Evolutionary conservation across 1,284 basidiomycete genomes (phyloP), one percentile per base, ranked within the genome.

Genomic region (Bjerkandera adusta): DNA sequence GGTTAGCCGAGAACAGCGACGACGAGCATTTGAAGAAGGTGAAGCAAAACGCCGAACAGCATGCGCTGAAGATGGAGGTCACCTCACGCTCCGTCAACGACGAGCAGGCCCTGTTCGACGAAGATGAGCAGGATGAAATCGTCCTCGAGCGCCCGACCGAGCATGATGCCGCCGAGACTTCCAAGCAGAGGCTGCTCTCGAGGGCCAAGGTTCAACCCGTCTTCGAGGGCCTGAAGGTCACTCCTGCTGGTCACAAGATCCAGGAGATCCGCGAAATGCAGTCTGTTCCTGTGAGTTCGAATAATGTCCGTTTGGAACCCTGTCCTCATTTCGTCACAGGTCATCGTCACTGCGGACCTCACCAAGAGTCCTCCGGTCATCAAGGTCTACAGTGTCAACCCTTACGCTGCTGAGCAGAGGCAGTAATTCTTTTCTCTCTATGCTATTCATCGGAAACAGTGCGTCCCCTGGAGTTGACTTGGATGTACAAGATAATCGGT

Each of bases 291-390:
- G 93, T 94, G 70, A 57, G 85, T 76, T 15, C 26, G 43, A 13
- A 33, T 12, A 37, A 47, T 32, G 24, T 18, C 20, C 32, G 22
- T 52, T 45, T 16, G 32, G 10, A 2, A 36, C 3, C 5, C n/a
- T 20, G 7, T n/a, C 11, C 12, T 22, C 27, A 22, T 33, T 8
- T 33, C 15, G 34, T 40, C 54, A 25, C 53, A 91, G 89, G 89
- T 94, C 58, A 93, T 96, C 61, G 83, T 97, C 55, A 93, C 92
- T 30, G 91, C 92, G 29, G 93, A 97, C 66, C 70, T 96, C 58
- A 92, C 89, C 55, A 95, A 94, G 79, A 92, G 88, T 57, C 93
- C 93, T 44, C 93, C 93, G 7, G 92, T 96, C 55, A 87, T 95
- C 73, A 92, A 92, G 67, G 92, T 94, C 46, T 91, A 90, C 72